Percentiles rank a stretch among this genome's conserved stretches.
Evolutionary conservation across 2,329 filamentous ascomycete genomes (phyloP).

Genomic region (Sporothrix phasma): DNA sequence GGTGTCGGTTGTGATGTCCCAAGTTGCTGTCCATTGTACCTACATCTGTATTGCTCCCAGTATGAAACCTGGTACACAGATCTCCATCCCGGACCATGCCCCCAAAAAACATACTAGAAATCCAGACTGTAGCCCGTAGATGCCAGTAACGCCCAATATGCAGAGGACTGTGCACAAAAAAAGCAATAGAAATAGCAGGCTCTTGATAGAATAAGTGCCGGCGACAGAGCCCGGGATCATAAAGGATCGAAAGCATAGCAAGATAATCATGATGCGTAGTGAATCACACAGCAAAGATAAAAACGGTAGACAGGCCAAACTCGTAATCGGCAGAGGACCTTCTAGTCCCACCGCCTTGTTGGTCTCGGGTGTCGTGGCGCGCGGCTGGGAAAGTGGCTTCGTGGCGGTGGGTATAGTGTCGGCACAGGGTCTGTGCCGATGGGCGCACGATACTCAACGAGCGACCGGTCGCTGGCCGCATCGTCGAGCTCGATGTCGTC

Average conservation of each 20-base stretch:
- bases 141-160: neutral
- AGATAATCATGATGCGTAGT: neutral
- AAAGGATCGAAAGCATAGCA: no score
- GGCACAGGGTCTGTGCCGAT: neutral
- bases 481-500: slow-evolving; percentile 17
- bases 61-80: neutral
- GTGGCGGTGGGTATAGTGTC: slow-evolving; percentile 10
- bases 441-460: slow-evolving; percentile 1
- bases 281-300: no score
- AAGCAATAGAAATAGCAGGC: neutral
- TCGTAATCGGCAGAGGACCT: neutral
- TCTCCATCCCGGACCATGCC: neutral
- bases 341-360: slow-evolving; percentile 3
- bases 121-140: neutral
- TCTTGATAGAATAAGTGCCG: neutral
- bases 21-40: no score
- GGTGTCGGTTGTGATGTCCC: no score
- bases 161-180: no score
- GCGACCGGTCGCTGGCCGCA: slow-evolving; percentile 15
- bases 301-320: neutral
- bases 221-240: neutral
- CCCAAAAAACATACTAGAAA: neutral
- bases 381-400: slow-evolving; percentile 2
- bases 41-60: no score
- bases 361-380: neutral